Evolutionary conservation across 805 yeast genomes (phyloP), one percentile per base, ranked within the genome.

Genomic region (Saccharomycopsis fermentans): DNA sequence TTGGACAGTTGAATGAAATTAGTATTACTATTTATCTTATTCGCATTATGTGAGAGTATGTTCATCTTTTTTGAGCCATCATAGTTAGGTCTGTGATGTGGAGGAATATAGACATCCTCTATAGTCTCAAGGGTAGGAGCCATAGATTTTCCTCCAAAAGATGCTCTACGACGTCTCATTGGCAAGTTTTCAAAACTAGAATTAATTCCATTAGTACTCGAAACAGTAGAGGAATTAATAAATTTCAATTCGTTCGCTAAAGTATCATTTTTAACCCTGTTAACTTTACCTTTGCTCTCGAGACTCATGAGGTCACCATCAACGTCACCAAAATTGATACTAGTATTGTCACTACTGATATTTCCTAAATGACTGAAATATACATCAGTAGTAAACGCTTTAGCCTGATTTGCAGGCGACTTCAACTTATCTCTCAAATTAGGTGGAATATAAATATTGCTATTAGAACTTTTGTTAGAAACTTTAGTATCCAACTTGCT

Each of bases 1-100:
- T 50, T 50, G 14, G 24, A 50, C 34, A 26, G 47, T 19, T 19
- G 32, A 29, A 43, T 16, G 5, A n/a, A 21, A 12, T 3, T 9
- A 11, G 27, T 9, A 9, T 21, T 19, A 24, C 39, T 47, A n/a
- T 24, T 21, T 16, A 24, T 4, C 29, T 40, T 51, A 36, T 32
- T 26, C 16, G 27, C 58, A 19, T 36, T 59, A 56, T 47, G 56
- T 57, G 50, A 19, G 24, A 43, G 50, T 12, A 43, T 21, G 6
- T 24, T 43, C 4, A 24, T 29, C 26, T 43, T 43, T 43, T 26
- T 43, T 29, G 55, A 56, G 4, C 58, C 58, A 52, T 59, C 61
- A 35, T 61, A 61, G 27, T 55, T 59, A 50, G 63, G 63, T n/a
- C 63, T 52, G 40, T 61, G 63, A 50, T 61, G 63, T 21, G 63